Evolutionary conservation across 2,329 filamentous ascomycete genomes (phyloP).

Genomic region (Botryotinia convoluta): DNA sequence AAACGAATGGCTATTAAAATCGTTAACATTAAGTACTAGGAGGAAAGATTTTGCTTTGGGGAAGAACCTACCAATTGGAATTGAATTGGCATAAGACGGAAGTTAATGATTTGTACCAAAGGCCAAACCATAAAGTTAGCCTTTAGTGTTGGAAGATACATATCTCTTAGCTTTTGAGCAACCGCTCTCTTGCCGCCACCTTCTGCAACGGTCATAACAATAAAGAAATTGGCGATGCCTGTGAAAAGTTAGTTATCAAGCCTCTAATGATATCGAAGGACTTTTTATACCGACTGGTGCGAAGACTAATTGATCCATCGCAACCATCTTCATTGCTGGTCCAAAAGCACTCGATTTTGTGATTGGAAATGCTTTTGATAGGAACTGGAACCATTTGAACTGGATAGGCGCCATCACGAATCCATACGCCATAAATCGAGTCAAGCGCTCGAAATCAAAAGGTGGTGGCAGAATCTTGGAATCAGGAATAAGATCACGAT

Average conservation of each 20-base stretch:
- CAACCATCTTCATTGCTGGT: constrained; percentile 85
- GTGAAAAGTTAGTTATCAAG: constrained; percentile 23
- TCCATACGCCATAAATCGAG: constrained; percentile 94
- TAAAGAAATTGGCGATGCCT: constrained; percentile 86
- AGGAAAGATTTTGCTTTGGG: constrained; percentile 5
- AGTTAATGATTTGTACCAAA: constrained; percentile 93
- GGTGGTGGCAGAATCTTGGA: constrained; percentile 67
- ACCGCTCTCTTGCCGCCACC: constrained; percentile 82
- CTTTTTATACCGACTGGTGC: constrained; percentile 69
- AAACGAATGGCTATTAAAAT: constrained; percentile 77
- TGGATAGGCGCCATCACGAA: constrained; percentile 95
- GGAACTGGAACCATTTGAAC: constrained; percentile 92
- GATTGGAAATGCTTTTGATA: constrained; percentile 79
- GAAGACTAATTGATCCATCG: constrained; percentile 89
- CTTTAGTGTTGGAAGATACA: constrained; percentile 91
- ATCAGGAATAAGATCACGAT: constrained; percentile 64
- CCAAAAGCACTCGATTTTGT: constrained; percentile 70
- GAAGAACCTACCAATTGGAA: constrained; percentile 83
- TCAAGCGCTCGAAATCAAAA: constrained; percentile 93
- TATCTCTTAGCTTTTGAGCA: constrained; percentile 81
- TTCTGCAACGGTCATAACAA: constrained; percentile 93
- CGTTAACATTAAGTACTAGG: constrained; percentile 18
- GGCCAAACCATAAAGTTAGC: constrained; percentile 97
- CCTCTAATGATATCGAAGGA: not conserved
- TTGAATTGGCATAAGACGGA: constrained; percentile 89